Percentiles rank a stretch among this genome's conserved stretches.
Evolutionary conservation across 306 rosid species (phyloP).

Genomic region (Sechiopsis laciniata): DNA sequence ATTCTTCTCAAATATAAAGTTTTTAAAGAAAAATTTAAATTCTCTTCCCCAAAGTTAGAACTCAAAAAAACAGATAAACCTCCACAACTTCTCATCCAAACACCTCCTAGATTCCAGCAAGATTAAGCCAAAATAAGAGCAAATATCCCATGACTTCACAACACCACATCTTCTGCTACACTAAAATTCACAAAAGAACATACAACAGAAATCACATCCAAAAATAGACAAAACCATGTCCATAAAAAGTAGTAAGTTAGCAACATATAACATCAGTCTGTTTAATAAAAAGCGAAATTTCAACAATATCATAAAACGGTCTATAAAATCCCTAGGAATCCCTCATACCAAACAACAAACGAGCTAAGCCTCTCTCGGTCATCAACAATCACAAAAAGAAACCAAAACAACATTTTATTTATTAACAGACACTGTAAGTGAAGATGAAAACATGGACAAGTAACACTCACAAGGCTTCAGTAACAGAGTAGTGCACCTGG

Average conservation of each 20-base stretch:
- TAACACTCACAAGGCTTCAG: conserved; percentile 58
- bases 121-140: too few species aligned
- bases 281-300: neutral
- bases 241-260: too few species aligned
- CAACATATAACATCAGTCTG: neutral
- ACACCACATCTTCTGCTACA: too few species aligned
- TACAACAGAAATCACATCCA: neutral
- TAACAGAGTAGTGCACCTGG: conserved; percentile 48
- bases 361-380: neutral
- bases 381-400: neutral
- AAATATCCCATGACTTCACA: too few species aligned
- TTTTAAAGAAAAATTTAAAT: too few species aligned
- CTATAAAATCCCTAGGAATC: neutral
- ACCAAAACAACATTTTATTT: conserved; percentile 29
- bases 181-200: neutral
- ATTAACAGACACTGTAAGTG: conserved; percentile 25
- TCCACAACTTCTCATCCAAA: too few species aligned
- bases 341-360: neutral
- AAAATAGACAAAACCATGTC: neutral
- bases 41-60: too few species aligned
- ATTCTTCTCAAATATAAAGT: too few species aligned
- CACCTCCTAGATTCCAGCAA: too few species aligned
- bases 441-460: conserved; percentile 18
- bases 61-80: too few species aligned
- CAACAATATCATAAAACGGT: neutral